Base-by-base conservation (phyloP, 2,329 filamentous ascomycete species). In the Ophiostoma quercus region DNA sequence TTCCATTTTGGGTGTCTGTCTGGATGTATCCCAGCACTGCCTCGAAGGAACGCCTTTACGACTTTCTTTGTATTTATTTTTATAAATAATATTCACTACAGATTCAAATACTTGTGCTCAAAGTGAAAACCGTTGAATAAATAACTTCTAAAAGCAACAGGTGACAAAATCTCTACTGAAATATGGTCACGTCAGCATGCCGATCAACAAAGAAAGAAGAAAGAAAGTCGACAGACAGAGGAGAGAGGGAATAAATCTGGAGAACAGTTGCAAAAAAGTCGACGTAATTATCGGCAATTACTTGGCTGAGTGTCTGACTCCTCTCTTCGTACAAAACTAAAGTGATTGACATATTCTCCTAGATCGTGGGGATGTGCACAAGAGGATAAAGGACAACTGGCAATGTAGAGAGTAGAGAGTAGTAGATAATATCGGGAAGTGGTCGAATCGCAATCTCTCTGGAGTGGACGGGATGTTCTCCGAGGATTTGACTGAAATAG, bases 381-480 rank as follows among this genome's bases (percentile, higher is more conserved):
- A 47, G 43, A 47, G 43, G 7, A 47, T 8, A n/a, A 47, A 47
- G 41, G 14, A 4, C 14, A 16, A 43, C 14, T 12, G 4, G 16
- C 16, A n/a, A 47, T 19, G 43, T 5, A n/a, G 19, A 41, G 39
- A 41, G 43, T 47, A 16, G 16, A 14, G 5, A 3, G 19, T 16
- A 7, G 14, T 47, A n/a, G 39, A 41, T 14, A 41, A 41, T 19
- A 1, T 47, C 43, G 43, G 43, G 43, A 19, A 47, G 43, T 19
- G 43, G 43, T 43, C 5, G 43, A 47, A 16, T 47, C 4, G 43
- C 16, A 47, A 51, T 16, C 9, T 57, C 22, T 22, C n/a, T 25
- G 51, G 51, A 57, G 51, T 54, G 51, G 51, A 57, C 19, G 51
- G 51, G 22, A 57, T 57, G 51, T 57, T 25, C 51, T 57, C 51